Evolutionary conservation across 1,139 yeast genomes (phyloP), one percentile per base, ranked within the genome.

Genomic region (Zygoascus meyerae): DNA sequence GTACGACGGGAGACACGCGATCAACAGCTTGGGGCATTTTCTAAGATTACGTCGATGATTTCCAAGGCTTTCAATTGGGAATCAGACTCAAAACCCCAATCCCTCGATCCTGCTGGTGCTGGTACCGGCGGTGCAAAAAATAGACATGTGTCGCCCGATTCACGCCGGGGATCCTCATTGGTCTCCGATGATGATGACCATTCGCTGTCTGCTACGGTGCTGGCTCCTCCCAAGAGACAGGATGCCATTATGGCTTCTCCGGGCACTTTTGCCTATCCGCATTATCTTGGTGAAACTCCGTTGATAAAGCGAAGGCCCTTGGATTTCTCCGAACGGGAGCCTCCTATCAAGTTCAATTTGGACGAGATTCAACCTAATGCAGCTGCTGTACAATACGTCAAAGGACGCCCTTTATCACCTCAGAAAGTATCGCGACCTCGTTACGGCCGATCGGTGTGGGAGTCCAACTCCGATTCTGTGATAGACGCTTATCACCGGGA

Each of bases 221-320:
- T 21, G 26, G 26, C 26, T 21, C 26, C 26, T 21, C 26, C 26
- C 26, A 21, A 21, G 26, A 21, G 7, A 21, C 26, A 21, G 7
- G 33, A 31, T 31, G 14, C 33, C 33, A 11, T 11, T 4, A 5
- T 29, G 21, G 15, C n/a, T 18, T 18, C 37, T 6, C 44, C 44
- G 15, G n/a, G 33, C 10, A 15, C 40, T 42, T 26, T 46, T 43
- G 14, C 48, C 7, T 42, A 34, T 30, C 40, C 36, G n/a, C 41
- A 42, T 29, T 42, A 31, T 14, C 28, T 35, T 6, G 36, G 41
- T 10, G 40, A 35, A 16, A 34, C 33, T 2, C 40, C 40, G 16
- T 21, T 42, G 29, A 40, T 40, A 9, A 30, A 12, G 29, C 34
- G 36, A 9, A 11, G 14, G 6, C 39, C 39, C n/a, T 9, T 35